Percentiles rank a stretch among this genome's conserved stretches.
phyloP scores from a whole-genome alignment of 768 basidiomycete species.

The Mycena pura region DNA sequence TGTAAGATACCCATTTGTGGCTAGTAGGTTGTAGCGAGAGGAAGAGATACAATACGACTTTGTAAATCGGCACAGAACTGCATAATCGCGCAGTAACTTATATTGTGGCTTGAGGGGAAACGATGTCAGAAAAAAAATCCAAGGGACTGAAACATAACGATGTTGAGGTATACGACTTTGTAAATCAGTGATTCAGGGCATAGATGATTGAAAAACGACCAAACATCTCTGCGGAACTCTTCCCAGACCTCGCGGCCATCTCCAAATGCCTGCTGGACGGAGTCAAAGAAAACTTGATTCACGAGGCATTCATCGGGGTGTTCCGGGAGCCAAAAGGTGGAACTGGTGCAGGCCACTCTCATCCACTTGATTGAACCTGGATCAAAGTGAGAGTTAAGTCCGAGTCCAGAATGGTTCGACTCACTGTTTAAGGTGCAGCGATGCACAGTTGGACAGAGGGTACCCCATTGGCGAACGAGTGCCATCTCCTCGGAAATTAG shows the following conservation, averaged over 20 bases:
- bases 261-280: neutral
- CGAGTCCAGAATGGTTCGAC: neutral
- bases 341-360: neutral
- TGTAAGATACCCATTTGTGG: too few species aligned
- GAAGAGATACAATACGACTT: too few species aligned
- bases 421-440: constrained; percentile 1
- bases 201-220: neutral
- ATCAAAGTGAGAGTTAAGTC: neutral
- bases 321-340: neutral
- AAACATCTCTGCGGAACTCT: neutral
- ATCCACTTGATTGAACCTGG: neutral
- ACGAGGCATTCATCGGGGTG: neutral
- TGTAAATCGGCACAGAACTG: too few species aligned
- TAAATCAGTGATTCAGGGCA: too few species aligned
- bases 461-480: neutral
- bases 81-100: too few species aligned
- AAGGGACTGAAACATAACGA: too few species aligned
- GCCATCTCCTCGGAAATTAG: neutral
- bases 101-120: too few species aligned
- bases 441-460: neutral
- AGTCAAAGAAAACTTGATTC: neutral
- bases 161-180: too few species aligned
- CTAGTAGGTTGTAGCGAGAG: too few species aligned
- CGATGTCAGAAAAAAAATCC: too few species aligned
- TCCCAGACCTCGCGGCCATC: neutral